phyloP scores from a whole-genome alignment of 495 filamentous ascomycete species.

The Evansstolkia leycettana region DNA sequence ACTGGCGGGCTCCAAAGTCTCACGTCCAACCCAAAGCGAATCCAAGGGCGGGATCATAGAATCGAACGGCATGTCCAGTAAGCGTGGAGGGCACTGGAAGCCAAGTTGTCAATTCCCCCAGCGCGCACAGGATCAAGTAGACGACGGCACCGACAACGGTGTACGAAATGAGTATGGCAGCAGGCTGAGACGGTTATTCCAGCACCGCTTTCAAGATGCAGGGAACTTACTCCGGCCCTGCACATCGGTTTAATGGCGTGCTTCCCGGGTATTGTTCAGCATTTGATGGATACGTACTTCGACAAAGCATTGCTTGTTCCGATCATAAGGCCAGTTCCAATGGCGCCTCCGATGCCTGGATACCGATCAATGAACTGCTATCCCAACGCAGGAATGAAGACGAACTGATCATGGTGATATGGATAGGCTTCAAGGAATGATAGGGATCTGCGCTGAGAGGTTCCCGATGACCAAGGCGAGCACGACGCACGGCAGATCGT shows the following conservation, averaged over 20 bases:
- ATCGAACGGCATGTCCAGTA: conserved; percentile 49
- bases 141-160: conserved; percentile 47
- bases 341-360: conserved; percentile 70
- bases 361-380: too few species aligned
- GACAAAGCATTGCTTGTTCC: conserved; percentile 55
- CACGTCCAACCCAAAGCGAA: conserved; percentile 54
- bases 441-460: conserved; percentile 38
- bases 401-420: conserved; percentile 59
- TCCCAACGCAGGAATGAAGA: too few species aligned
- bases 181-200: conserved; percentile 45
- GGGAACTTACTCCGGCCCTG: conserved; percentile 26
- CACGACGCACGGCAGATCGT: too few species aligned
- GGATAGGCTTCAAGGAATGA: conserved; percentile 49
- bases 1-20: too few species aligned
- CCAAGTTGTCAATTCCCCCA: conserved; percentile 62
- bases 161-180: conserved; percentile 59
- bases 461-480: too few species aligned
- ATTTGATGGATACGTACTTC: conserved; percentile 20
- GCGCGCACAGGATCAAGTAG: conserved; percentile 50
- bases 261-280: neutral
- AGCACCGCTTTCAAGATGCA: neutral
- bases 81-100: conserved; percentile 49
- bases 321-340: conserved; percentile 63
- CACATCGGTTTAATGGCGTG: neutral
- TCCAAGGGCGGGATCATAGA: conserved; percentile 54